Conservation (phyloP, 1,284 basidiomycete species). For the Rhodotorula sp. region DNA sequence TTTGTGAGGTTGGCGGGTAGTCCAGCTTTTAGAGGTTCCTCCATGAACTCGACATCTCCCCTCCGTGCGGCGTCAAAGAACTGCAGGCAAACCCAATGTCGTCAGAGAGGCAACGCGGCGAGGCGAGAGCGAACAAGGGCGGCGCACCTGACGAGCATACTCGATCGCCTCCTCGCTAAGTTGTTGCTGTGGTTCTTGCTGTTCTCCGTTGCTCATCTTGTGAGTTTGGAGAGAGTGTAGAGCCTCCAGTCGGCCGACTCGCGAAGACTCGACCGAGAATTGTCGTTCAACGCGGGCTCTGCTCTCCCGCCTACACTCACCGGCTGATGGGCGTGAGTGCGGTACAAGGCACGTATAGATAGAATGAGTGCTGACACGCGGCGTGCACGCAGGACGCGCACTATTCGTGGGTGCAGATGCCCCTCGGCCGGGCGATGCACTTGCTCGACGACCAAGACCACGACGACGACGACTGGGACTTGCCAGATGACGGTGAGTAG, state of each 20-base stretch:
- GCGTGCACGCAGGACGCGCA: conserved; percentile 34
- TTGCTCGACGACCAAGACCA: conserved; percentile 32
- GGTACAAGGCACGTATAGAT: neutral
- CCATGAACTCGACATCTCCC: conserved; percentile 59
- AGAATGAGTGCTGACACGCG: neutral
- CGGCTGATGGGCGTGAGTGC: neutral
- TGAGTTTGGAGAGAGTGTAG: neutral
- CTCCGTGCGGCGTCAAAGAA: conserved; percentile 27
- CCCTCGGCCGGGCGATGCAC: neutral
- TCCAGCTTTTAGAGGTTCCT: conserved; percentile 65
- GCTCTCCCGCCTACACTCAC: no score
- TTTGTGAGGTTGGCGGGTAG: conserved; percentile 77
- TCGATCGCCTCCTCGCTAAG: conserved; percentile 25
- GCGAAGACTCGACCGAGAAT: neutral
- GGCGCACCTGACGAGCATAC: conserved; percentile 28
- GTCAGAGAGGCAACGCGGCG: neutral
- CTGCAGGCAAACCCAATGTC: neutral
- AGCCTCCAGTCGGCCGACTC: neutral
- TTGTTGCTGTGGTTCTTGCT: neutral
- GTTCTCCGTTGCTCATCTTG: neutral
- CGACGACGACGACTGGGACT: conserved; percentile 16
- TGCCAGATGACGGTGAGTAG: conserved; percentile 36
- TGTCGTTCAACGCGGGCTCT: neutral
- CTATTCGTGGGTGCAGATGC: conserved; percentile 31
- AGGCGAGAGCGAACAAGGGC: neutral